Evolutionary conservation across 257 asterid species (phyloP), one percentile per base, ranked within the genome.

Genomic region (Nicotiana otophora): DNA sequence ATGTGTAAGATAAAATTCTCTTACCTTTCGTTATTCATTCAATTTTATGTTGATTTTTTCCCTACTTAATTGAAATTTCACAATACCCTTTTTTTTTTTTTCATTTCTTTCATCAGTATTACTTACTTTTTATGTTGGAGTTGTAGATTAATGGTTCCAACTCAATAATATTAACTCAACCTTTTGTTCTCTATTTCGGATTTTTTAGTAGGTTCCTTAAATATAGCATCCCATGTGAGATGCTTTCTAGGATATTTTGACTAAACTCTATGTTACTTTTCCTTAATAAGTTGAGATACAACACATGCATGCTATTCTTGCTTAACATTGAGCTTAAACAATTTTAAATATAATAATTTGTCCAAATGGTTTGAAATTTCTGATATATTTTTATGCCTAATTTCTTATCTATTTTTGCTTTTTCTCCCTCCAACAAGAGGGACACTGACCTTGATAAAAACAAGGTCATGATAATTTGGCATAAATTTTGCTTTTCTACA

Each of bases 1-100:
- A 92, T 92, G 91, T 94, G 98, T 94, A 90, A 75, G 80, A 26
- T 34, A 15, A 12, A 76, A 3, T 4, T 9, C 5, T 17, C 12
- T 12, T 9, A 26, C 46, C 0, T 10, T 7, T 31, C 3, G 0
- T 48, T 66, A 5, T 6, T 10, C 12, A 1, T 19, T 34, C 53
- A 9, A 10, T 54, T 33, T 69, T 62, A 10, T 39, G 26, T 67
- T 62, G 20, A 42, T 1, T 1, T 2, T 42, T 42, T 8, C 10
- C 12, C 4, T 2, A 42, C 14, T 23, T 5, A 19, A 54, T 17
- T 4, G 55, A 42, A 42, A 9, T 42, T 42, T 42, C 1, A 42
- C 11, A 9, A 8, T 42, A 9, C 11, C 9, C 51, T 7, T 8
- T 8, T 8, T 39, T 8, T 8, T 1, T 36, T 5, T 42, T 42